These are phyloP conservation scores for Keqinozyma sinolaborantium DNA, from an alignment of 1,139 yeast species.

Conservation along the genomic window DNA sequence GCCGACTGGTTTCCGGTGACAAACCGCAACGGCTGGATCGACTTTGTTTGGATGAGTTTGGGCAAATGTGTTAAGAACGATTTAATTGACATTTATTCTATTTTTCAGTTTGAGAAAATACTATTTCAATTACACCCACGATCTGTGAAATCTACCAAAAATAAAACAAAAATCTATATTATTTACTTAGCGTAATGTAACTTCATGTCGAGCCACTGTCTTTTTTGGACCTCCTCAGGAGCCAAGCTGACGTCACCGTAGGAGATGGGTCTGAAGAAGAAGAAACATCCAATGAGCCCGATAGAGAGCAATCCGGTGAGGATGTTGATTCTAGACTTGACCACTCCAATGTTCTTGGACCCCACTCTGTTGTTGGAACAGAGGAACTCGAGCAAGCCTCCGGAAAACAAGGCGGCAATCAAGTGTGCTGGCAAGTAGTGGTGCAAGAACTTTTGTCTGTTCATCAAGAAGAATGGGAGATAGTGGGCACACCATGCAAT, in stretches of 20 bases:
- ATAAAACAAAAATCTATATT: no score
- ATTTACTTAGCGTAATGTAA: slow-evolving; percentile 76
- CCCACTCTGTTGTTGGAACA: slow-evolving; percentile 52
- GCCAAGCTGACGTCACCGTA: slow-evolving; percentile 73
- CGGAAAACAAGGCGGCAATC: slow-evolving; percentile 80
- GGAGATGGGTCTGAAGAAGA: slow-evolving; percentile 77
- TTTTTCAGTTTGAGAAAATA: not conserved
- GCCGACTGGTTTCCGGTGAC: slow-evolving; percentile 85
- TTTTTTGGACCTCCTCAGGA: slow-evolving; percentile 59
- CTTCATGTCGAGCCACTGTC: slow-evolving; percentile 82
- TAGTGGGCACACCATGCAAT: slow-evolving; percentile 87
- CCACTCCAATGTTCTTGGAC: slow-evolving; percentile 17
- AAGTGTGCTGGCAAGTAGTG: slow-evolving; percentile 96
- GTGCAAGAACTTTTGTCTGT: slow-evolving; percentile 89
- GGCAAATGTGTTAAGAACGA: slow-evolving; percentile 12
- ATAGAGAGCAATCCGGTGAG: slow-evolving; percentile 40
- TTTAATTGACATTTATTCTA: not conserved
- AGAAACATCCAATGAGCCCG: slow-evolving; percentile 60
- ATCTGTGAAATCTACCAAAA: no score
- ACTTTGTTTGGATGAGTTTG: slow-evolving; percentile 1
- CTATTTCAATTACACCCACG: no score
- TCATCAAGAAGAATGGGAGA: slow-evolving; percentile 88
- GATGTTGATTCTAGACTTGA: slow-evolving; percentile 23
- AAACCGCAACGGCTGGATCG: slow-evolving; percentile 26
- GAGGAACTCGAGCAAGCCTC: slow-evolving; percentile 76